Base-by-base conservation (phyloP, 1,284 basidiomycete genomes). In the Rhizoctonia solani region DNA sequence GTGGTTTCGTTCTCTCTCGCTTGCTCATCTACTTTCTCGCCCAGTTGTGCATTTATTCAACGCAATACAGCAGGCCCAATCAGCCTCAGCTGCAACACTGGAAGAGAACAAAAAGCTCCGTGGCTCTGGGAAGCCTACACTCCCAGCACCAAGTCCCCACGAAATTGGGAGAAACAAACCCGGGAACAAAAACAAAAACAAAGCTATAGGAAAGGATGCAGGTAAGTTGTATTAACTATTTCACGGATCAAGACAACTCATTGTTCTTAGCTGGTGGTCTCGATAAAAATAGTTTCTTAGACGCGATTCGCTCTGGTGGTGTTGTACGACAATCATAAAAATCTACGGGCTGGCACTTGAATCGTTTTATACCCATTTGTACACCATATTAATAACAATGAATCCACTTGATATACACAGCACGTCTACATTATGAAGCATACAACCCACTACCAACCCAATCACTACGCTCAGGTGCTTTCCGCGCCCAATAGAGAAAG, bases 11-110 rank as follows among this genome's bases (percentile, higher is more conserved):
- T 34, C 42, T n/a, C 9, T 23, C 34, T 25, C 0, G 69, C 23
- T 39, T 46, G 39, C 23, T 53, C 16, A 52, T 34, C 2, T 19
- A 41, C 13, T 4, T 30, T 3, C 3, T 5, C 23, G 66, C n/a
- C 3, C 61, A 92, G 90, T 92, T 49, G 89, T 92, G 11, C 87
- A 89, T 73, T 78, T 92, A 13, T 92, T 92, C 79, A 92, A 92
- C 73, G 85, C 83, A 1, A 89, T 92, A 58, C 90, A 92, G 71
- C 88, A 90, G 72, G 85, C 89, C 9, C 90, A 92, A 73, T 77
- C 81, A 6, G 82, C 81, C 4, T 79, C 83, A 1, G 75, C 80
- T 16, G 80, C 75, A 6, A 81, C 81, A 19, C 81, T 80, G 25
- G 85, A 86, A 73, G 81, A 85, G 67, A 74, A 81, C 55, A 90